phyloP scores from a whole-genome alignment of 1,139 yeast genomes.

The Yamadazyma siamensis region DNA sequence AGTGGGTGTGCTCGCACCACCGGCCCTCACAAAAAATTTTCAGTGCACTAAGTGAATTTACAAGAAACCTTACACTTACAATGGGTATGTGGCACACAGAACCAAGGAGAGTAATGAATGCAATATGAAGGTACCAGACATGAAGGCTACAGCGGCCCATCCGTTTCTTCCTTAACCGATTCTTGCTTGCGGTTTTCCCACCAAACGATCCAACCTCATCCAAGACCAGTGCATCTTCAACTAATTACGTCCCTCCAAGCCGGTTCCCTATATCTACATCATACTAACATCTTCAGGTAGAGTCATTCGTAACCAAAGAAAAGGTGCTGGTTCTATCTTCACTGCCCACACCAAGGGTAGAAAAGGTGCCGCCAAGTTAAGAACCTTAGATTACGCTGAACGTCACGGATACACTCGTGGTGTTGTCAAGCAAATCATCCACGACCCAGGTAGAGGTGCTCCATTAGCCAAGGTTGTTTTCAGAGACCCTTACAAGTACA shows the following conservation, averaged over 20 bases:
- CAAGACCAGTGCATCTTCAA: conserved; percentile 6
- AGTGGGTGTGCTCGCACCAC: too few relatives aligned
- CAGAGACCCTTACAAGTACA: conserved; percentile 99
- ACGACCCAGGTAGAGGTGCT: conserved; percentile 99
- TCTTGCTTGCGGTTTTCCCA: conserved; percentile 6
- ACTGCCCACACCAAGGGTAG: conserved; percentile 98
- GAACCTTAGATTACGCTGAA: conserved; percentile 97
- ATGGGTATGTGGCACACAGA: too few relatives aligned
- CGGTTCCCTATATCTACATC: too few relatives aligned
- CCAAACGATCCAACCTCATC: conserved; percentile 6
- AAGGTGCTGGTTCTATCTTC: conserved; percentile 99
- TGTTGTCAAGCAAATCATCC: conserved; percentile 93
- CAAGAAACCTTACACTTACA: too few relatives aligned
- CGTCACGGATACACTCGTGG: conserved; percentile 99
- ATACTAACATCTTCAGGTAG: conserved; percentile 58
- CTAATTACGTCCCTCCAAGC: conserved; percentile 14
- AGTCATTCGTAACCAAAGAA: conserved; percentile 99
- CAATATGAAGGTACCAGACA: too few relatives aligned
- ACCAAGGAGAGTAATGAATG: too few relatives aligned
- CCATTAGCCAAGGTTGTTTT: conserved; percentile 96
- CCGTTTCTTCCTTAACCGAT: too few relatives aligned
- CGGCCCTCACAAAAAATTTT: too few relatives aligned
- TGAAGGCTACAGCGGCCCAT: too few relatives aligned
- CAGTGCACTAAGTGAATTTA: too few relatives aligned
- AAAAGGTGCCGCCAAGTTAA: conserved; percentile 99